Base-by-base conservation (phyloP, 1,284 basidiomycete species). In the Ustilago nuda region DNA sequence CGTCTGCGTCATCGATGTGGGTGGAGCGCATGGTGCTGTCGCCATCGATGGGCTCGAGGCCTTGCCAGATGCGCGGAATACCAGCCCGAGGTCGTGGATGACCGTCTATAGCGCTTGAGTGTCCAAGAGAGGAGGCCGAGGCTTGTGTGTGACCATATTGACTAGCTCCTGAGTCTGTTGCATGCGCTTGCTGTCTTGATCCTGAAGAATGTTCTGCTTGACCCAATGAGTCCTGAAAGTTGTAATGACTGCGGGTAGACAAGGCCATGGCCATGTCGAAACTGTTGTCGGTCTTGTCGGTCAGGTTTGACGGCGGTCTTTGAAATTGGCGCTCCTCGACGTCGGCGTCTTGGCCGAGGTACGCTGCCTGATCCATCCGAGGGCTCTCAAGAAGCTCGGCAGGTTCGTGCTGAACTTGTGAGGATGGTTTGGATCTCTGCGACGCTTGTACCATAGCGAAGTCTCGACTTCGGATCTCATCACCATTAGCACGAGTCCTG, bases 1-100 rank as follows among this genome's bases (percentile, higher is more conserved):
- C 36, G 36, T 72, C 69, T 17, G 56, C 74, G 17, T 72, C 65
- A 23, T 76, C 65, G 45, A 66, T 68, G 56, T 68, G 55, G 12
- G 62, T 61, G 43, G 66, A 64, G 23, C 54, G 69, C 54, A 72
- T 27, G 35, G 58, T 54, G 45, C 56, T 48, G 52, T 61, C 61
- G 11, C 53, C 60, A 13, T 77, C 70, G 27, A 58, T 53, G 3
- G 70, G 45, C 56, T 77, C 75, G 39, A 72, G 50, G 15, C 70
- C 75, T 61, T 77, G 75, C 75, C 75, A 77, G 36, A 77, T 77
- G 13, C 70, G 75, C 36, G 75, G 75, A 39, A 77, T 73, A 32
- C 71, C 58, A 35, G 71, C 63, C 12, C 63, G 57, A 23, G 75
- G 75, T n/a, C 67, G 64, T 9, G 41, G n/a, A 23, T 61, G 53